A percentile compares a stretch with the other conserved stretches of the same genome.
phyloP scores from a whole-genome alignment of 2,329 filamentous ascomycete species.

The Scleromitrula shiraiana region DNA sequence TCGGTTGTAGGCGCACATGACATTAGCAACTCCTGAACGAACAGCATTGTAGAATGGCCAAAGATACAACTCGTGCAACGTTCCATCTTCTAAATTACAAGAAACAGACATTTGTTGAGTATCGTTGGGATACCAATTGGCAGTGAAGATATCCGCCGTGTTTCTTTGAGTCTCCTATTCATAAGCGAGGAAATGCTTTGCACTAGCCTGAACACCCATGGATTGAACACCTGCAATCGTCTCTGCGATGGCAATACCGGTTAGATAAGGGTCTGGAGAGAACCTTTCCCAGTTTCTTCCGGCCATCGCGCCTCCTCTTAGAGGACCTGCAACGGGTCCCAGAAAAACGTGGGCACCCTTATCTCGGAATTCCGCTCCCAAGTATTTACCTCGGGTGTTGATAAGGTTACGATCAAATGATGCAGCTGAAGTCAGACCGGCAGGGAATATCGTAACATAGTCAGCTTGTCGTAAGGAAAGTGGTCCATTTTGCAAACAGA shows the following conservation, averaged over 20 bases:
- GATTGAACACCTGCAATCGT: slow-evolving; percentile 31
- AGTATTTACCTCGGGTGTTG: slow-evolving; percentile 36
- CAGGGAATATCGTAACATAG: slow-evolving; percentile 62
- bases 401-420: slow-evolving; percentile 61
- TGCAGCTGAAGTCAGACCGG: slow-evolving; percentile 58
- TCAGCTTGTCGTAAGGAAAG: slow-evolving; percentile 63
- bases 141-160: neutral
- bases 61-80: slow-evolving; percentile 68
- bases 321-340: slow-evolving; percentile 38
- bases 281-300: slow-evolving; percentile 35
- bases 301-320: slow-evolving; percentile 39
- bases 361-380: slow-evolving; percentile 54
- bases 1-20: slow-evolving; percentile 56
- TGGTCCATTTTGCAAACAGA: slow-evolving; percentile 37
- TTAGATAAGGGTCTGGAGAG: slow-evolving; percentile 30
- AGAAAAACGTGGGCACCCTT: slow-evolving; percentile 73
- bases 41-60: slow-evolving; percentile 82
- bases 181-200: slow-evolving; percentile 38
- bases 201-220: slow-evolving; percentile 30
- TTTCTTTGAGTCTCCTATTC: slow-evolving; percentile 42
- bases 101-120: slow-evolving; percentile 47
- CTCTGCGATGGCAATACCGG: slow-evolving; percentile 27
- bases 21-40: slow-evolving; percentile 63
- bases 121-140: slow-evolving; percentile 2
- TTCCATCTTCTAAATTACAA: slow-evolving; percentile 60